Evolutionary conservation across 1,284 basidiomycete species (phyloP).

Genomic region (Pseudozyma pruni): DNA sequence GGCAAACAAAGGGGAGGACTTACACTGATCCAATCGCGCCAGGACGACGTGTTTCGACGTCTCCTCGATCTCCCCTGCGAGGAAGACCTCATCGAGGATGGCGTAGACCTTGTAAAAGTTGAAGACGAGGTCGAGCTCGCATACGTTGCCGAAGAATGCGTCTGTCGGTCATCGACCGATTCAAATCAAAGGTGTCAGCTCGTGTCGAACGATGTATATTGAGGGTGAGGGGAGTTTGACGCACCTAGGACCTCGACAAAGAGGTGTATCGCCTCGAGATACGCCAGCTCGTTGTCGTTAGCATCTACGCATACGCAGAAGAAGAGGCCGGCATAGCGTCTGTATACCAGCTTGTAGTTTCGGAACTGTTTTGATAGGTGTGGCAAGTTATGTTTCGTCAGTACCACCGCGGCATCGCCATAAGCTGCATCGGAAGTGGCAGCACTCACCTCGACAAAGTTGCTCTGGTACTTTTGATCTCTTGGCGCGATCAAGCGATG

Average conservation of each 20-base stretch:
- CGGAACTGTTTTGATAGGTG: constrained; percentile 27
- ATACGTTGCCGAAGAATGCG: constrained; percentile 97
- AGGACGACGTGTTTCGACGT: constrained; percentile 95
- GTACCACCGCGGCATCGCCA: no score
- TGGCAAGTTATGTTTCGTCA: background rate
- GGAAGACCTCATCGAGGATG: constrained; percentile 95
- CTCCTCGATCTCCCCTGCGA: constrained; percentile 98
- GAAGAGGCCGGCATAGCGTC: constrained; percentile 78
- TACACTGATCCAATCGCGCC: constrained; percentile 77
- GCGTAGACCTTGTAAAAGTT: constrained; percentile 99
- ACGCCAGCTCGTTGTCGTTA: constrained; percentile 97
- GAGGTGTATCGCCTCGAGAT: constrained; percentile 95
- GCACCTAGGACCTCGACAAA: constrained; percentile 97
- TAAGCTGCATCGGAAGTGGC: no score
- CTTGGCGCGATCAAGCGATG: constrained; percentile 94
- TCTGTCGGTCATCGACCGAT: constrained; percentile 75
- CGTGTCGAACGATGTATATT: background rate
- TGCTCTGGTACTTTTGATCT: constrained; percentile 98
- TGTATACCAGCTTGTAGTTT: constrained; percentile 63
- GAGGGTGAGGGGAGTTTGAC: constrained; percentile 55
- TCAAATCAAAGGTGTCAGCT: no score
- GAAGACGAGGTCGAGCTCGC: constrained; percentile 95
- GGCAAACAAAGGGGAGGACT: constrained; percentile 25
- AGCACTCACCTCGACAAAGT: constrained; percentile 89
- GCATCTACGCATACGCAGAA: constrained; percentile 98